Conservation (phyloP, 371 early-diverging fungal genomes). For the Rhizopus delemar region DNA sequence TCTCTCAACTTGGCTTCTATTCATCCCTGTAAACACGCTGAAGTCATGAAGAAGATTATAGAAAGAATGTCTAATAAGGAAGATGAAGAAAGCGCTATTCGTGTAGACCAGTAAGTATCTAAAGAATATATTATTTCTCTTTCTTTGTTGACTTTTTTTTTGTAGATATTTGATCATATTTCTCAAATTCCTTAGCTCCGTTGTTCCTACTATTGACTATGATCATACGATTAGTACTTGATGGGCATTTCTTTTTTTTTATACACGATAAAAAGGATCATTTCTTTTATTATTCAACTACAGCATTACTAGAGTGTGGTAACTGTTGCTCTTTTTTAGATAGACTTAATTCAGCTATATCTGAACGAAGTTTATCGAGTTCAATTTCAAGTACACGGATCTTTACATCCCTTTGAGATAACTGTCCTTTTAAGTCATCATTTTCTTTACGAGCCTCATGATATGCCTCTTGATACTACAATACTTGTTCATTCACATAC, state of each 20-base stretch:
- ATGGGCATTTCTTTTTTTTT: background rate
- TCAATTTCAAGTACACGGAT: conserved; percentile 82
- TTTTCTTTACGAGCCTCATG: conserved; percentile 78
- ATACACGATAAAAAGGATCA: background rate
- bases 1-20: conserved; percentile 84
- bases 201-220: conserved; percentile 97
- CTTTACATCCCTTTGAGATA: conserved; percentile 75
- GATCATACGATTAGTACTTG: conserved; percentile 82
- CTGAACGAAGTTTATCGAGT: conserved; percentile 55
- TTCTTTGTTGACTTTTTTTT: conserved; percentile 1
- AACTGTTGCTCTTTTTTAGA: background rate
- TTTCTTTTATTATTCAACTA: background rate
- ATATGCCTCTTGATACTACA: conserved; percentile 76
- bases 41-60: conserved; percentile 94
- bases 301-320: background rate
- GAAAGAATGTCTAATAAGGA: conserved; percentile 64
- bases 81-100: conserved; percentile 51
- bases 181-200: conserved; percentile 94
- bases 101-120: conserved; percentile 87
- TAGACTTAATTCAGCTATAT: conserved; percentile 30
- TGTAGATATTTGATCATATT: conserved; percentile 85
- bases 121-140: background rate
- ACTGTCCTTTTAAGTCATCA: conserved; percentile 77
- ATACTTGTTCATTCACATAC: too few relatives aligned
- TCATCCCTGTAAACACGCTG: conserved; percentile 98